phyloP scores from a whole-genome alignment of 768 basidiomycete genomes.

The Leccinellum luteum region DNA sequence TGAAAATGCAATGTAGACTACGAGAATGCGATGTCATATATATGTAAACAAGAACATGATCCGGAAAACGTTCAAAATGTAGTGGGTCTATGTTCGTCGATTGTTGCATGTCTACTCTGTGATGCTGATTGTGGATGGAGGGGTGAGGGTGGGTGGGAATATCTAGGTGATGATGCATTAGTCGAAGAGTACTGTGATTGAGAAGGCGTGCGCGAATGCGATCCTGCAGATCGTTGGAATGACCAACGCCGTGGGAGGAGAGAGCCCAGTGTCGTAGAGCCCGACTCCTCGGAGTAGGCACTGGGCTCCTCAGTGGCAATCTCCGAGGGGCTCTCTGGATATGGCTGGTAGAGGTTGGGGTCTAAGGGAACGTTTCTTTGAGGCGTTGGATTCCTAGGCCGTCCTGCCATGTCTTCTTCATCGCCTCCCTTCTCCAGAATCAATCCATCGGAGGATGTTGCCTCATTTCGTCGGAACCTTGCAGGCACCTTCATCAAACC shows the following conservation, averaged over 20 bases:
- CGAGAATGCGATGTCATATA: not conserved
- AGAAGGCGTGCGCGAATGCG: slow-evolving; percentile 30
- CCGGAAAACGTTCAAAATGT: slow-evolving; percentile 11
- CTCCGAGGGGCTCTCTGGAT: slow-evolving; percentile 38
- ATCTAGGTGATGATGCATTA: slow-evolving; percentile 29
- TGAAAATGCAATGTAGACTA: slow-evolving; percentile 8
- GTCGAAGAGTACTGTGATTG: slow-evolving; percentile 33
- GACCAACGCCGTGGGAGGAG: slow-evolving; percentile 34
- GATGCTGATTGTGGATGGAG: slow-evolving; percentile 24
- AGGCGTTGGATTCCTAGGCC: slow-evolving; percentile 55
- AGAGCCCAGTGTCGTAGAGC: slow-evolving; percentile 35
- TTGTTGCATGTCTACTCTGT: slow-evolving; percentile 33
- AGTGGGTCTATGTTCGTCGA: slow-evolving; percentile 26
- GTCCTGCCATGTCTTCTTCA: slow-evolving; percentile 23
- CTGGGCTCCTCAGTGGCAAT: slow-evolving; percentile 22
- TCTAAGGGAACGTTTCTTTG: slow-evolving; percentile 42
- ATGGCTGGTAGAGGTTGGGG: slow-evolving; percentile 41
- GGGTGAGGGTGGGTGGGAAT: slow-evolving; percentile 33
- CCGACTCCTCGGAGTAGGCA: slow-evolving; percentile 32
- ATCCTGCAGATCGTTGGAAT: slow-evolving; percentile 27
- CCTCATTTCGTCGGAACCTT: slow-evolving; percentile 16
- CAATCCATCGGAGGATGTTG: slow-evolving; percentile 13
- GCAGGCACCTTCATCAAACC: slow-evolving; percentile 30
- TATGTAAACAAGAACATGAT: slow-evolving; percentile 1
- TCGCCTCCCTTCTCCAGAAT: slow-evolving; percentile 30